phyloP scores from a whole-genome alignment of 345 rosid genomes.

The Eucalyptus shirleyi region DNA sequence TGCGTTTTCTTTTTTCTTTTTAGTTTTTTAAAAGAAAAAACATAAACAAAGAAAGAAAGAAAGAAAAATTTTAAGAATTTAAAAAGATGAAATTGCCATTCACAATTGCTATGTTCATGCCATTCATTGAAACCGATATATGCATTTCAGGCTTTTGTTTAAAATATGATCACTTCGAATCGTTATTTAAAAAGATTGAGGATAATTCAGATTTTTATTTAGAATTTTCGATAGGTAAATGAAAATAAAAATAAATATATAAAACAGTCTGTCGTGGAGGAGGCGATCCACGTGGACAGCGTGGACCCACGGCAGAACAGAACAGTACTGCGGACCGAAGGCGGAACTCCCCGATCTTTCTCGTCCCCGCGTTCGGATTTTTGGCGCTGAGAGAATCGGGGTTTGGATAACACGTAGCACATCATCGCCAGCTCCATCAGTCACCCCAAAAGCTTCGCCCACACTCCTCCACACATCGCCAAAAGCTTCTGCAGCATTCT shows the following conservation, averaged over 20 bases:
- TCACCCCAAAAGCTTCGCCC: neutral
- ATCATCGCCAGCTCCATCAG: neutral
- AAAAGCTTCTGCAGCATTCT: neutral
- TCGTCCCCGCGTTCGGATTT: neutral
- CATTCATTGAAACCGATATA: fast-evolving
- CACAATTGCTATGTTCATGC: fast-evolving
- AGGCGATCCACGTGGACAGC: neutral
- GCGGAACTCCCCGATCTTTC: neutral
- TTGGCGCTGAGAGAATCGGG: neutral
- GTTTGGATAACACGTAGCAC: neutral
- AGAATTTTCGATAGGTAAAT: neutral
- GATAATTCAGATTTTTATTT: fast-evolving
- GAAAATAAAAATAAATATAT: neutral
- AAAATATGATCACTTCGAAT: fast-evolving
- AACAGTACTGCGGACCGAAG: neutral
- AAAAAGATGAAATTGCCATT: too few species aligned
- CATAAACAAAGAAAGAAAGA: too few species aligned
- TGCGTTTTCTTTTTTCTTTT: fast-evolving
- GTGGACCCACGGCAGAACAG: neutral
- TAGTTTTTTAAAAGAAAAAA: too few species aligned
- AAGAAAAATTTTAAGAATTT: too few species aligned
- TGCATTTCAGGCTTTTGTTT: fast-evolving
- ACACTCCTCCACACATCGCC: neutral
- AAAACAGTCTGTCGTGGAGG: neutral
- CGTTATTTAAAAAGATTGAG: too few species aligned